phyloP scores from a whole-genome alignment of 2,329 filamentous ascomycete species.

The Triangularia setosa region DNA sequence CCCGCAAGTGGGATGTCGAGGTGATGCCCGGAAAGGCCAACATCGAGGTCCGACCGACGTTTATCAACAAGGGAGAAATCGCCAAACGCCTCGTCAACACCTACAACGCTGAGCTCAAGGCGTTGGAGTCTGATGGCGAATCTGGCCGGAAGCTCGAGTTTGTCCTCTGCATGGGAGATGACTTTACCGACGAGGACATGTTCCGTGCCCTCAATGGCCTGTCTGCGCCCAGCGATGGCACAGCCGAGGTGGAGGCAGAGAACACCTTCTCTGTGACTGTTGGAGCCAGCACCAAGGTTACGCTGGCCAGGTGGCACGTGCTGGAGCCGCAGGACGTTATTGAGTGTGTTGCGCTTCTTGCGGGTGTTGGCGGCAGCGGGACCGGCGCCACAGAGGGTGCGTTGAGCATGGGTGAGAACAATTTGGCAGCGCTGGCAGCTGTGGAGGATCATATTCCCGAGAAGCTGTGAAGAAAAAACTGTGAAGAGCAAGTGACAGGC shows the following conservation, averaged over 20 bases:
- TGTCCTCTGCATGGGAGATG: constrained; percentile 86
- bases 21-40: constrained; percentile 98
- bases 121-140: constrained; percentile 21
- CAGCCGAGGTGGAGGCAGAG: constrained; percentile 51
- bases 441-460: constrained; percentile 51
- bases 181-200: constrained; percentile 96
- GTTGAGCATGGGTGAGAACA: constrained; percentile 48
- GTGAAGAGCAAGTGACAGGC: background rate
- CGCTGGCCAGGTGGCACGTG: constrained; percentile 84
- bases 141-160: constrained; percentile 66
- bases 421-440: constrained; percentile 51
- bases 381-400: constrained; percentile 33
- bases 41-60: constrained; percentile 90
- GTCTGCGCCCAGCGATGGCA: constrained; percentile 34
- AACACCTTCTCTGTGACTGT: constrained; percentile 89
- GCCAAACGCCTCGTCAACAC: constrained; percentile 74
- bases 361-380: constrained; percentile 38
- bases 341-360: constrained; percentile 57
- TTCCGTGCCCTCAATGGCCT: constrained; percentile 74
- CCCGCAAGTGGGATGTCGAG: constrained; percentile 81
- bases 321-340: constrained; percentile 87
- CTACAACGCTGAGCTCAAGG: constrained; percentile 51
- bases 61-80: constrained; percentile 98
- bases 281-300: constrained; percentile 87
- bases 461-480: background rate